Conservation (phyloP, 805 yeast genomes). For the Saccharomyces mikatae region DNA sequence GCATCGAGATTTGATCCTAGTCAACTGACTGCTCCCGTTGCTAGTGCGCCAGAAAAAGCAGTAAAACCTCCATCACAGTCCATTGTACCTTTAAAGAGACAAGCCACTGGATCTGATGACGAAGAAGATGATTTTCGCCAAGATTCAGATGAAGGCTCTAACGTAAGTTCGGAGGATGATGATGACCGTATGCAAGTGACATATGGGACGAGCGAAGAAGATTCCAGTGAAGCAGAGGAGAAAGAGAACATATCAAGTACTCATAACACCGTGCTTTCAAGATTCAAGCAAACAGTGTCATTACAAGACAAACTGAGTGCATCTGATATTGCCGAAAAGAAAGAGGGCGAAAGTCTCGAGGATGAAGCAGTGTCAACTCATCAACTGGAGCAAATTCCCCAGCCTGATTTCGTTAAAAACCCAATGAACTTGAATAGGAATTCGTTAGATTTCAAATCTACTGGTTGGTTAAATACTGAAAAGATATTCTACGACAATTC, state of each 20-base stretch:
- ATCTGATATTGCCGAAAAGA: slow-evolving; percentile 9
- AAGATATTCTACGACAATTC: slow-evolving; percentile 24
- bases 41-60: background rate
- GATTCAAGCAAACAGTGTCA: slow-evolving; percentile 41
- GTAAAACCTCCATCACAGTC: slow-evolving; percentile 2
- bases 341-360: slow-evolving; percentile 20
- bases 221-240: background rate
- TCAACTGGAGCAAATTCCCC: slow-evolving; percentile 72
- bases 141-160: slow-evolving; percentile 10
- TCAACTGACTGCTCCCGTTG: slow-evolving; percentile 8
- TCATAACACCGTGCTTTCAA: slow-evolving; percentile 43
- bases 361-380: slow-evolving; percentile 12
- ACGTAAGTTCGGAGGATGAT: slow-evolving; percentile 14
- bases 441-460: slow-evolving; percentile 32
- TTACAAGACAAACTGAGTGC: slow-evolving; percentile 22
- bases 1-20: slow-evolving; percentile 58
- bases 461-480: slow-evolving; percentile 27
- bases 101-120: slow-evolving; percentile 8
- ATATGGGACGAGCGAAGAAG: slow-evolving; percentile 7
- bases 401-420: slow-evolving; percentile 42
- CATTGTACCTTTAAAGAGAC: slow-evolving; percentile 22
- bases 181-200: background rate
- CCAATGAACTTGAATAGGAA: slow-evolving; percentile 21
- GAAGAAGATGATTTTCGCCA: slow-evolving; percentile 1
- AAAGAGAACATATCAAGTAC: slow-evolving; percentile 22